Evolutionary conservation across 108 stramenopile genomes (phyloP), one percentile per base, ranked within the genome.

Genomic region (Cyclotella cryptica): DNA sequence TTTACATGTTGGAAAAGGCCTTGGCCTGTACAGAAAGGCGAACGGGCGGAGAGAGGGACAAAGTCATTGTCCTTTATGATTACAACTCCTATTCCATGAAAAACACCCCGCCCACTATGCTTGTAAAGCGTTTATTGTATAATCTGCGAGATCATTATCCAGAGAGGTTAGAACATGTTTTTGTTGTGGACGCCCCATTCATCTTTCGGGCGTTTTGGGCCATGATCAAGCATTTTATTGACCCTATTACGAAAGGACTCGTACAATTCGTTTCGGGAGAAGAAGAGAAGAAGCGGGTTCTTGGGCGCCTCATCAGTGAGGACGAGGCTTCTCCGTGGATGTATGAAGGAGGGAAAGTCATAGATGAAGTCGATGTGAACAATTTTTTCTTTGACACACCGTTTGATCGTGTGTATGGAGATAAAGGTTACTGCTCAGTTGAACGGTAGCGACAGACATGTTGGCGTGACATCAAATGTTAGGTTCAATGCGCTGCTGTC

Each of bases 241-340:
- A 79, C 35, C 79, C 84, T 10, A 72, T 80, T 41, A 85, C 84
- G 3, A 77, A 79, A 17, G 70, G 71, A 64, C 69, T 79, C 9
- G 77, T 85, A 13, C 58, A 54, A 7, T 85, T 85, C 47, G 35
- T 85, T 58, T 74, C 60, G n/a, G 73, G 73, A n/a, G 84, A 85
- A 40, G 58, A 72, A 45, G 67, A 66, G 30, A 71, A 77, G 49
- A 54, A 68, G 57, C 27, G 17, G 15, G 21, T 60, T 13, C 72
- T 75, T 45, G 62, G 68, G 4, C 75, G 80, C 17, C 21, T 85
- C 26, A 54, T 85, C 41, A 22, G 30, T 42, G 70, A 70, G 11
- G 69, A 71, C 47, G 79, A 85, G 59, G 84, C 84, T 42, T 71
- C 80, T 15, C 79, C 84, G 44, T 85, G 70, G 71, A 85, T 85